Base-by-base conservation (phyloP, 768 basidiomycete genomes). In the Trametes meyenii region DNA sequence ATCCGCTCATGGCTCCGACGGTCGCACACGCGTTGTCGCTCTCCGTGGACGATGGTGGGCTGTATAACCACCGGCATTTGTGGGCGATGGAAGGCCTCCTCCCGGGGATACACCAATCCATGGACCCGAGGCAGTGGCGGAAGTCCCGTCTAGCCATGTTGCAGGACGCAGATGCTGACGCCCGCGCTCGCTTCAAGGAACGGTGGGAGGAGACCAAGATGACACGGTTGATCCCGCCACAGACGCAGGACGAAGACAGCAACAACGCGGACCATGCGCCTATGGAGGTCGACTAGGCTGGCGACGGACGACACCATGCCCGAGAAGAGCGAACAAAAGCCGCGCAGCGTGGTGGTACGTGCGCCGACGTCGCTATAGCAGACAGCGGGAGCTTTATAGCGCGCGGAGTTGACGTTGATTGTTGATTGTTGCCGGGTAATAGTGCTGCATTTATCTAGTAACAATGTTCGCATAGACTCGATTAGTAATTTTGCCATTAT, bases 71-170 rank as follows among this genome's bases (percentile, higher is more conserved):
- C 13, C 79, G 79, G 50, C 81, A 88, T 68, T 72, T 92, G 7
- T 90, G 87, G 82, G 82, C 90, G 19, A 74, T 92, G 66, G 89
- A 92, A 66, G 90, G 90, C 2, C 73, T 92, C 29, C 76, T 81
- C 0, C 82, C 87, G 2, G 90, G 90, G 0, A 83, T 80, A 64
- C 78, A 82, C 66, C 90, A 90, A 67, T 78, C 85, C 33, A 85
- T 90, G 71, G 89, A 91, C 63, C 87, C 90, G n/a, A 74, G 77
- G 40, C 73, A 72, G 24, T 87, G 85, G 78, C 85, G 83, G 71
- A 66, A 75, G 14, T 75, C 71, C 35, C 77, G 90, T 13, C 60
- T 75, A 52, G 68, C 65, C 54, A 90, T 90, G 88, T 66, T 92
- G 39, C 78, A 79, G 61, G 88, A 88, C 55, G 87, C 86, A 23